Conservation (phyloP, 768 basidiomycete genomes). For the Trichaptum fuscoviolaceum region DNA sequence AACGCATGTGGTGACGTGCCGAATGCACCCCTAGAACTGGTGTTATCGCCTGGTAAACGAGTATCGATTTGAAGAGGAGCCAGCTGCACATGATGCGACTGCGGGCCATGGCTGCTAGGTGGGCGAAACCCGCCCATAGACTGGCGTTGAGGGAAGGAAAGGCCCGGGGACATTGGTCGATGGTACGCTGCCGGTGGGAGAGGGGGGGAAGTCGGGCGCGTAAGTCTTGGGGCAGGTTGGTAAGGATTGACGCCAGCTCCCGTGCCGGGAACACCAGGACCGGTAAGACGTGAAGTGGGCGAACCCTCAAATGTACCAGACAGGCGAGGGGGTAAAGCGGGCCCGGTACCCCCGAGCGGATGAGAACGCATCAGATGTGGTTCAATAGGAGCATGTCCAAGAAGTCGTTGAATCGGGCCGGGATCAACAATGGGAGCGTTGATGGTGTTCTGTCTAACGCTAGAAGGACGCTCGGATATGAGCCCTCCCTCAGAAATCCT, state of each 20-base stretch:
- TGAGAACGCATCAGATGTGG: constrained; percentile 3
- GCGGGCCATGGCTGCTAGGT: neutral
- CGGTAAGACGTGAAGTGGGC: constrained; percentile 14
- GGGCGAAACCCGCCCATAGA: neutral
- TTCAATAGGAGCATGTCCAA: constrained; percentile 6
- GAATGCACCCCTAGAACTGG: neutral
- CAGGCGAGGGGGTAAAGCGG: constrained; percentile 10
- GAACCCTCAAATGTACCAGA: constrained; percentile 14
- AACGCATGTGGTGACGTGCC: neutral
- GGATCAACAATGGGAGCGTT: neutral
- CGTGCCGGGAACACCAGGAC: neutral
- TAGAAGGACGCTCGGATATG: constrained; percentile 14
- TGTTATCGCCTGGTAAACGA: neutral
- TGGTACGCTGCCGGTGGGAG: neutral
- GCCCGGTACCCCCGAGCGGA: constrained; percentile 4
- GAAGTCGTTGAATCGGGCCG: constrained; percentile 2
- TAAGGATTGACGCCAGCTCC: neutral
- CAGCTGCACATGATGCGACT: neutral
- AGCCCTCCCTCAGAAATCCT: constrained; percentile 1
- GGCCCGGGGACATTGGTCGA: constrained; percentile 1
- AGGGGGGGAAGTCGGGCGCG: constrained; percentile 1
- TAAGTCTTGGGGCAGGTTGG: neutral
- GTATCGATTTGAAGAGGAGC: neutral
- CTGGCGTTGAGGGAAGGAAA: neutral
- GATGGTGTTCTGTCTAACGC: constrained; percentile 11